phyloP scores from a whole-genome alignment of 768 basidiomycete species.

The Coprinellus micaceus region DNA sequence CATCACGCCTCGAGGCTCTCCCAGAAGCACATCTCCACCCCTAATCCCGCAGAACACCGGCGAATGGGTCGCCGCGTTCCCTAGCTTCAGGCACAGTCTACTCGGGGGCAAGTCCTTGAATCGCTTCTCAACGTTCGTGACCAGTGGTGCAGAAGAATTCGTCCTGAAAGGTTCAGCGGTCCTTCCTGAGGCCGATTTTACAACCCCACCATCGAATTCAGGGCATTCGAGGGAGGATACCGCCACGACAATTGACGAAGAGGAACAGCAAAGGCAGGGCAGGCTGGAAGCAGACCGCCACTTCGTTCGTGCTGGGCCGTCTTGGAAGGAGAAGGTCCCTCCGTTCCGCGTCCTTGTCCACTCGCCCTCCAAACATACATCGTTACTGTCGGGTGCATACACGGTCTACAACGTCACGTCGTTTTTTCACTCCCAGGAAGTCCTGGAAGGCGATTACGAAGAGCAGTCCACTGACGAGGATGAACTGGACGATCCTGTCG shows the following conservation, averaged over 20 bases:
- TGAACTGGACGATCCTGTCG: constrained; percentile 32
- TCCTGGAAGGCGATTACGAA: constrained; percentile 7
- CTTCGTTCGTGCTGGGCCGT: constrained; percentile 64
- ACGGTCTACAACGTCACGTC: constrained; percentile 77
- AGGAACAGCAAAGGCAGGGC: constrained; percentile 36
- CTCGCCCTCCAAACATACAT: constrained; percentile 73
- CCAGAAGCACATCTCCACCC: constrained; percentile 28
- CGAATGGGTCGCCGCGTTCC: constrained; percentile 57
- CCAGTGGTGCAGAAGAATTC: constrained; percentile 81
- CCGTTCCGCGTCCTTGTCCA: constrained; percentile 73
- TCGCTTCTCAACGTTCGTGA: constrained; percentile 84
- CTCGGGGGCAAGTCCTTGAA: constrained; percentile 77
- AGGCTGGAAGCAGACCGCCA: constrained; percentile 62
- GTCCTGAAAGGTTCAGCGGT: constrained; percentile 57
- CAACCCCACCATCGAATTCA: background rate
- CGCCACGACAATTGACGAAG: constrained; percentile 37
- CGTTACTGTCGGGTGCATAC: constrained; percentile 64
- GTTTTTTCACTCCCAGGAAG: constrained; percentile 40
- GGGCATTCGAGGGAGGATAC: constrained; percentile 29
- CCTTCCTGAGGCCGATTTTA: background rate
- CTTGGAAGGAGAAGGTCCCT: constrained; percentile 73
- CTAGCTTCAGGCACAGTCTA: constrained; percentile 67
- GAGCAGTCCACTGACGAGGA: constrained; percentile 14
- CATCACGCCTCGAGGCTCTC: constrained; percentile 45
- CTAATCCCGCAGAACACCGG: constrained; percentile 67